Evolutionary conservation across 148 eudicot genomes (phyloP).

Genomic region (Chenopodium suecicum): DNA sequence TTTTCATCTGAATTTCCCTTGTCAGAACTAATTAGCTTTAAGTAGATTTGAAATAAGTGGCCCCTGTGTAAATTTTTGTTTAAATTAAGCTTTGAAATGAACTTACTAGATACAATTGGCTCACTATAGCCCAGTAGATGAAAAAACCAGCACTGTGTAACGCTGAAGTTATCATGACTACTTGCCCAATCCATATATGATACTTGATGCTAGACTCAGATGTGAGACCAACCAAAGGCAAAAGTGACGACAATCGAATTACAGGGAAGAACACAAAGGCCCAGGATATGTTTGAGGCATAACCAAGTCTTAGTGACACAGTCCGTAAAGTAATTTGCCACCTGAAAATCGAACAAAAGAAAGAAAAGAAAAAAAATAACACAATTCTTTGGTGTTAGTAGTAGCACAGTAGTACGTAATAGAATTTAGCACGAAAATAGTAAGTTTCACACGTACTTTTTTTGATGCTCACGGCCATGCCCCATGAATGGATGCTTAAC

Average conservation of each 20-base stretch:
- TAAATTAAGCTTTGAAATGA: too few relatives aligned
- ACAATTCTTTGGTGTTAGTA: neutral
- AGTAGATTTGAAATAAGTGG: too few relatives aligned
- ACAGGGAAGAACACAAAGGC: conserved; percentile 62
- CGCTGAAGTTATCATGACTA: conserved; percentile 47
- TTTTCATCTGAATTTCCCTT: neutral
- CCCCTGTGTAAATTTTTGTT: too few relatives aligned
- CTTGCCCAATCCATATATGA: conserved; percentile 67
- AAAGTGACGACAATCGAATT: conserved; percentile 46
- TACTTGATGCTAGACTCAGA: conserved; percentile 65
- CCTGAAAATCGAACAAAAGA: conserved; percentile 23
- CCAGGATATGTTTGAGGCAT: conserved; percentile 49
- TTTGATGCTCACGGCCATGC: conserved; percentile 23
- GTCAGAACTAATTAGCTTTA: too few relatives aligned
- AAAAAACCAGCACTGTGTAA: conserved; percentile 51
- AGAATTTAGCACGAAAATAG: neutral
- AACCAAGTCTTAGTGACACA: conserved; percentile 44
- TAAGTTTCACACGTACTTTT: conserved; percentile 18
- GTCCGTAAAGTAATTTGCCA: conserved; percentile 45
- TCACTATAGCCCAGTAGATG: conserved; percentile 44
- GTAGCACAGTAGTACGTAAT: too few relatives aligned
- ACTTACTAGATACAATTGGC: conserved; percentile 39
- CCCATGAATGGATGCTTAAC: conserved; percentile 39
- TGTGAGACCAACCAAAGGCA: conserved; percentile 57
- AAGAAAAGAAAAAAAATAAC: neutral